Percentiles rank a stretch among this genome's conserved stretches.
phyloP scores from a whole-genome alignment of 768 basidiomycete species.

The Phylloporus rhodoxanthus region DNA sequence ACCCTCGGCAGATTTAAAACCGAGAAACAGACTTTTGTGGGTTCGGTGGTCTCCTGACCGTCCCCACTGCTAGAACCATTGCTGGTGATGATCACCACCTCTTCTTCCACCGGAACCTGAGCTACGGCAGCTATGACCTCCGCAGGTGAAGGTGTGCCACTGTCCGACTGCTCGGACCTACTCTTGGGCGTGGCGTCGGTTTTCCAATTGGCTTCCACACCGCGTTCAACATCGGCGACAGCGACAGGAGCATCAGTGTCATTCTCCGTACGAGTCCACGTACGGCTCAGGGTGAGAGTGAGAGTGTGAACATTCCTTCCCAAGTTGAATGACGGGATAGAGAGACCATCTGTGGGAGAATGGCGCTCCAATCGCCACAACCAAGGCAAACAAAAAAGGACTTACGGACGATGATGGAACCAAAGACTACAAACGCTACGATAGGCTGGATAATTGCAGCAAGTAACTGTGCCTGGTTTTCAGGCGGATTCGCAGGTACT shows the following conservation, averaged over 20 bases:
- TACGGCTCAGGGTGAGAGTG: constrained; percentile 42
- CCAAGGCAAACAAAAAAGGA: constrained; percentile 2
- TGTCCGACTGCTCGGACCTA: background rate
- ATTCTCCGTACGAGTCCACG: constrained; percentile 34
- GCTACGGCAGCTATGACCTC: background rate
- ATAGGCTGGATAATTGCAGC: constrained; percentile 72
- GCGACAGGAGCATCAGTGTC: background rate
- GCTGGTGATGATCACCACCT: background rate
- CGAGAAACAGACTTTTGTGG: constrained; percentile 19
- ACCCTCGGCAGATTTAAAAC: background rate
- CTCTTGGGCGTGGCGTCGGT: background rate
- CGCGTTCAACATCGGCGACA: constrained; percentile 20
- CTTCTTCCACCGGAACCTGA: background rate
- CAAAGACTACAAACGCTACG: constrained; percentile 80
- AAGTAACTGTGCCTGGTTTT: constrained; percentile 67
- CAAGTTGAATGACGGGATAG: constrained; percentile 61
- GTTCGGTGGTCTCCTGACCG: background rate
- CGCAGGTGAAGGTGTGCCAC: background rate
- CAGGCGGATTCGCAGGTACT: constrained; percentile 51
- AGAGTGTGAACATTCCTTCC: constrained; percentile 43
- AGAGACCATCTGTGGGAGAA: constrained; percentile 52
- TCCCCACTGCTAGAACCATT: background rate
- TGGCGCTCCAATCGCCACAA: background rate
- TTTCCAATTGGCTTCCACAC: constrained; percentile 4
- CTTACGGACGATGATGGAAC: constrained; percentile 80